Percentiles rank a stretch among this genome's conserved stretches.
phyloP scores from a whole-genome alignment of 176 grass and related monocot genomes.

The Oryza australiensis region DNA sequence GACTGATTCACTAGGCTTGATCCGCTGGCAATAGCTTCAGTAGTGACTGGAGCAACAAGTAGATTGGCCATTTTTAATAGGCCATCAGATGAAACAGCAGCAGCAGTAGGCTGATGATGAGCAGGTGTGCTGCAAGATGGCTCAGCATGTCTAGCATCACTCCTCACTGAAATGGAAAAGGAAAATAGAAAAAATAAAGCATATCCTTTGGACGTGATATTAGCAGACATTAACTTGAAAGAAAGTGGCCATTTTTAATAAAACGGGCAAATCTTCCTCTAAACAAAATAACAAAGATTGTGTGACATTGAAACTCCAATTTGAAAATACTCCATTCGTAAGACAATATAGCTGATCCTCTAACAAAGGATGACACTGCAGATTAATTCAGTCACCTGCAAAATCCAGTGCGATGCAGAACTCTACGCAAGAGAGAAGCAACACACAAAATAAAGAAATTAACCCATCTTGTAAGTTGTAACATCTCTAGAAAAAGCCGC shows the following conservation, averaged over 20 bases:
- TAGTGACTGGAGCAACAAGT: background rate
- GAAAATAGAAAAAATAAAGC: slow-evolving; percentile 17
- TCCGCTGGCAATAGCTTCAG: slow-evolving; percentile 18
- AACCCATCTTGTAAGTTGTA: slow-evolving; percentile 11
- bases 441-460: background rate
- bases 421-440: slow-evolving; percentile 2
- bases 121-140: slow-evolving; percentile 40
- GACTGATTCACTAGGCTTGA: slow-evolving; percentile 13
- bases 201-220: background rate
- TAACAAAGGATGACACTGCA: slow-evolving; percentile 1
- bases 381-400: background rate
- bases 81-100: slow-evolving; percentile 24
- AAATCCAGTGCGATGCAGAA: background rate
- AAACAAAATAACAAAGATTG: background rate
- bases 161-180: slow-evolving; percentile 43
- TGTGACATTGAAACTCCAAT: background rate
- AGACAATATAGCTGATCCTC: background rate
- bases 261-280: background rate
- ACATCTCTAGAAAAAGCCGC: background rate
- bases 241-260: background rate
- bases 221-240: slow-evolving; percentile 21
- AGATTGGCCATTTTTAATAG: slow-evolving; percentile 33
- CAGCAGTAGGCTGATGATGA: slow-evolving; percentile 19
- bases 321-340: background rate
- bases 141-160: slow-evolving; percentile 26